Base-by-base conservation (phyloP, 805 yeast species). In the Wickerhamomyces xylosicus region DNA sequence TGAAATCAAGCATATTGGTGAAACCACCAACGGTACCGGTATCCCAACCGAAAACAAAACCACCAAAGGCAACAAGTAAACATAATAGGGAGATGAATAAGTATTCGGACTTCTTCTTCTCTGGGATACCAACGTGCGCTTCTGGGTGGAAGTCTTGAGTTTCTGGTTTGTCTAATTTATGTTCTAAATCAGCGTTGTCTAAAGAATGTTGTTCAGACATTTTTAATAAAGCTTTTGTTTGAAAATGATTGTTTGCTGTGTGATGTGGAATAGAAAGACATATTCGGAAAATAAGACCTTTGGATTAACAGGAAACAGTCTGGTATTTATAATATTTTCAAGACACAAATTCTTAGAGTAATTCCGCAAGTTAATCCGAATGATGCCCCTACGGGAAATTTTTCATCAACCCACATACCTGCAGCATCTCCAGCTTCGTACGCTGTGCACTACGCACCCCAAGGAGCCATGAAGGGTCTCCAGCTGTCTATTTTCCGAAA, bases 21-120 rank as follows among this genome's bases (percentile, higher is more conserved):
- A 80, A 77, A 45, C 86, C 86, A 17, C 84, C 75, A 55, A 80
- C 77, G 45, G 87, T 79, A 67, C 87, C 87, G 33, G 86, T 79
- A 64, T 80, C 89, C 73, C 82, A 80, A 46, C 89, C 89, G 50
- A 77, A 80, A 34, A 79, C 79, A 55, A 75, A 80, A 35, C 87
- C 89, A 63, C 85, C 86, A 46, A 80, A 80, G 25, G 85, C 83
- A 47, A 80, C 73, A 58, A 61, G 51, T n/a, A 54, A 32, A 54
- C 66, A 61, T 20, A 56, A 51, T 13, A 50, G 35, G 15, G 52
- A 54, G 8, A 60, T 57, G 10, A 58, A 47, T 10, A 54, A 21
- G 37, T 56, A 56, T 13, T 55, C 62, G 13, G 53, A 47, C 19
- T 52, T 52, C 17, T 64, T 60, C 41, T 59, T 61, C 28, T 52